These are phyloP conservation scores for Brassica balearica DNA, from an alignment of 441 rosid species.

Conservation along the genomic window DNA sequence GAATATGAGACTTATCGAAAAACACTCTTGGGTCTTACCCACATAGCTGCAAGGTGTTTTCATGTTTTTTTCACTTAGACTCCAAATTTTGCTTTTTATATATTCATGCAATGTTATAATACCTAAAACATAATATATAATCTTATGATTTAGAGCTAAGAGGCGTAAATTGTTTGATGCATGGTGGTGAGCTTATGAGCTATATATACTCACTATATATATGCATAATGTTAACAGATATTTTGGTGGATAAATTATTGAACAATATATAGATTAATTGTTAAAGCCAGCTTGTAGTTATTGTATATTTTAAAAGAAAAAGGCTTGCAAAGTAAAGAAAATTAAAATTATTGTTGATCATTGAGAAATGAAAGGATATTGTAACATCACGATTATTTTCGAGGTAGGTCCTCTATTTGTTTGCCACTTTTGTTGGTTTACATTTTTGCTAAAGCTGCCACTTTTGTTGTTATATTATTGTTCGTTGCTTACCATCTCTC, in stretches of 20 bases:
- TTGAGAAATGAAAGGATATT: conserved; percentile 19
- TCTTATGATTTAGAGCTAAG: conserved; percentile 28
- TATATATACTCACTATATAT: too few species aligned
- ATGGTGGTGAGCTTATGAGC: too few species aligned
- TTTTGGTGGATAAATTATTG: too few species aligned
- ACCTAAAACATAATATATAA: conserved; percentile 5
- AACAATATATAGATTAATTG: too few species aligned
- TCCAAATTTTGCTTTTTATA: not conserved
- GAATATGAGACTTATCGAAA: conserved; percentile 43
- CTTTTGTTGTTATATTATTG: conserved; percentile 27
- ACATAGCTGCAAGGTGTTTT: conserved; percentile 19
- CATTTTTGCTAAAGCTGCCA: conserved; percentile 24
- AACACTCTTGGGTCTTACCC: conserved; percentile 35
- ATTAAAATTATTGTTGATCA: conserved; percentile 10
- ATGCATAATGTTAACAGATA: too few species aligned
- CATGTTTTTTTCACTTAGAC: conserved; percentile 29
- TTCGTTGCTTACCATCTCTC: conserved; percentile 20
- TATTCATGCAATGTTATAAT: not conserved
- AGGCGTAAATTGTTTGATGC: conserved; percentile 7
- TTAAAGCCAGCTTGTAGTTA: too few species aligned
- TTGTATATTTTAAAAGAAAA: not conserved
- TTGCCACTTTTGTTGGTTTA: conserved; percentile 30
- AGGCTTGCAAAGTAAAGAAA: not conserved
- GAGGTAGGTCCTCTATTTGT: conserved; percentile 39
- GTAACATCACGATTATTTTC: conserved; percentile 27